Base-by-base conservation (phyloP, 225 moss, liverwort and hornwort genomes). In the Bryum argenteum region DNA sequence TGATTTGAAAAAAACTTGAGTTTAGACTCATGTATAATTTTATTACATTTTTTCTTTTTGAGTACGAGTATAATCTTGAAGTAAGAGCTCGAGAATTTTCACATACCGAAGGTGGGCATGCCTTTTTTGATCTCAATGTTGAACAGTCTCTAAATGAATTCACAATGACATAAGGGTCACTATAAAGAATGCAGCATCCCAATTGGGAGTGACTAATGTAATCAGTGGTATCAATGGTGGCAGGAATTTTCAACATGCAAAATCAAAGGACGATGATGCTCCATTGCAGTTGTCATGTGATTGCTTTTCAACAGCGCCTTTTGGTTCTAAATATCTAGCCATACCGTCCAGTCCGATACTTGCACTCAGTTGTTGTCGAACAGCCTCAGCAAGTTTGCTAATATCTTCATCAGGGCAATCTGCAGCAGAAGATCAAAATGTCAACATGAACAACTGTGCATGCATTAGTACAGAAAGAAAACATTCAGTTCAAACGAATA, bases 331-430 rank as follows among this genome's bases (percentile, higher is more conserved):
- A 10, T 38, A 71, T 57, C 48, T 78, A 75, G 66, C 23, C 56
- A 7, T 23, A 9, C 55, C 38, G 39, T 20, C 55, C 7, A 70
- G 7, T 33, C 50, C 51, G 19, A 56, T 74, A 51, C 61, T 75
- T 51, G 56, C 70, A 15, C 51, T 78, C 71, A 78, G 71, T 15
- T 71, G 66, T 58, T 76, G 84, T 54, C 93, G 88, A 18, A 96
- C 93, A 64, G 90, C 93, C 18, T 85, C 81, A 10, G 90, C 85
- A 74, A 93, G 78, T 66, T 81, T 58, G 28, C 81, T 65, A 47
- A 93, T 71, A 40, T 81, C 83, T 47, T 90, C 80, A 51, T 96
- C 93, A n/a, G 79, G 69, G 61, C 91, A 93, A 71, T 87, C 85
- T 84, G 79, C 74, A 81, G 20, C 28, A 78, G 77, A 13, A 47